Evolutionary conservation across 345 rosid genomes (phyloP), one percentile per base, ranked within the genome.

Genomic region (Trapa bicornis): DNA sequence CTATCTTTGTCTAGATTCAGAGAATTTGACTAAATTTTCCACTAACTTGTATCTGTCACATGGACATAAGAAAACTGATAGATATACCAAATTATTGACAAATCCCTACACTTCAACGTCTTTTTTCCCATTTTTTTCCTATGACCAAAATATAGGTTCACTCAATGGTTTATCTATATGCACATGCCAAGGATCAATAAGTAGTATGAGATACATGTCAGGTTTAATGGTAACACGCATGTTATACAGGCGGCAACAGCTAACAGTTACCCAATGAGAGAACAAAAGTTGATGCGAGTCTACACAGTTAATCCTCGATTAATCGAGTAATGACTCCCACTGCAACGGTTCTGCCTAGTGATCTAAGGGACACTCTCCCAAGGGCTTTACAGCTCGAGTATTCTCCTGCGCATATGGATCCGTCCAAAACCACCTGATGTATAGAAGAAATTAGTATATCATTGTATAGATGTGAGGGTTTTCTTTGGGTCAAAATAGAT

Each of bases 291-390:
- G 22, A 50, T 3, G 7, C 2, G 5, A 45, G 32, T 3, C 66
- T 1, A 11, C 53, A 64, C 29, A 32, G 71, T 64, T 65, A 75
- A 56, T 89, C 84, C 70, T 83, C 82, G 6, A 89, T 80, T 67
- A 87, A 71, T 75, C 84, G 77, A 72, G 89, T 84, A 54, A 91
- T 80, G 43, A 86, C 73, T 9, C 96, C 97, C 53, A 86, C 74
- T 1, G 91, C 97, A 1, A 87, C 73, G 9, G 97, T 91, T 77
- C 93, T 86, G n/a, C 97, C 97, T 37, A 69, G 72, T 37, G 88
- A 78, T 83, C 97, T 80, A 61, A 91, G 80, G 78, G 82, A 91
- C 61, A 80, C 96, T 77, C 97, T 91, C 41, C 97, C 97, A 15
- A 94, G 91, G 67, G 96, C 86, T 82, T 77, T 86, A 72, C 92